Evolutionary conservation across 208 protist genomes (phyloP), one percentile per base, ranked within the genome.

Genomic region (Naegleria fowleri): DNA sequence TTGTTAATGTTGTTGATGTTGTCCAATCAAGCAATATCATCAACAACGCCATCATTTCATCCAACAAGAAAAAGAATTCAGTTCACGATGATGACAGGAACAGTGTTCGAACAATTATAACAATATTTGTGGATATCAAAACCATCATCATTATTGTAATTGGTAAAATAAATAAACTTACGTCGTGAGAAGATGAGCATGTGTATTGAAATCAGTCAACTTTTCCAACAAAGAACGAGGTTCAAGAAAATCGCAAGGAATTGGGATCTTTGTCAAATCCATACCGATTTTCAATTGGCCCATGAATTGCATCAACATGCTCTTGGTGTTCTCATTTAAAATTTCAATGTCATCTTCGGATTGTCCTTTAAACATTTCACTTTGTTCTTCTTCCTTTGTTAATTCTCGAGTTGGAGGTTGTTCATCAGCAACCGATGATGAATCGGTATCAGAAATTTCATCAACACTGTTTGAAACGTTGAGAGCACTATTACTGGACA

Each of bases 231-330:
- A 93, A 11, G 96, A 98, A 75, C 96, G 84, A 29, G 97, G 96
- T 88, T 98, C 97, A 7, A 98, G 93, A 90, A 98, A 96, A 88
- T 96, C 97, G 0, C 96, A 97, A 22, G 97, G 97, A 40, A 97
- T 93, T 33, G 92, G 93, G 16, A 98, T 92, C 75, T 90, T 92
- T 36, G 94, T 94, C 16, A 97, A 91, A 88, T 96, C 95, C 91
- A 96, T 95, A 41, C 95, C 95, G 48, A 92, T 83, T 36, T 90
- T 87, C 39, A 96, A 86, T 91, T 96, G 92, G 16, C 76, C 90
- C 59, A 95, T 75, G 39, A 95, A 29, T 93, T 39, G 25, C 41
- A 88, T 83, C 33, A 91, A 29, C 15, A 91, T 25, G 19, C 48
- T 75, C 29, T 91, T 91, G 11, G 76, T 91, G 6, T 91, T 43